phyloP scores from a whole-genome alignment of 164 flowering plant species.

The Vitis cinerea region DNA sequence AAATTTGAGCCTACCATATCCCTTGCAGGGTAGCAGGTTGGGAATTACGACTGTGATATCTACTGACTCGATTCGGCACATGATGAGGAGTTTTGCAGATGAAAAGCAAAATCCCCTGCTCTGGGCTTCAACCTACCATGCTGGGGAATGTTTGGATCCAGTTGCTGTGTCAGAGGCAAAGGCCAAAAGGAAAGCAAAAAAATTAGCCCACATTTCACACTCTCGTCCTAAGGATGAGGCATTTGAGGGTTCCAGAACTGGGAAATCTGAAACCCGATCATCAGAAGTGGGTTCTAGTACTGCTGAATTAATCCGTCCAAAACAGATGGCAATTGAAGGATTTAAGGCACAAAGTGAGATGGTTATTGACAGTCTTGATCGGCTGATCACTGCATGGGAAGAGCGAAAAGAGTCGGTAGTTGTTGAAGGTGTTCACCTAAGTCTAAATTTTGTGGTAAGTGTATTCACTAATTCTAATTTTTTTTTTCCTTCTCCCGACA shows the following conservation, averaged over 20 bases:
- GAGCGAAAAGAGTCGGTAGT: conserved; percentile 89
- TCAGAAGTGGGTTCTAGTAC: conserved; percentile 23
- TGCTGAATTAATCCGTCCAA: conserved; percentile 53
- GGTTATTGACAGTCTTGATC: conserved; percentile 94
- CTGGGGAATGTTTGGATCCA: conserved; percentile 82
- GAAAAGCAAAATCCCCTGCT: conserved; percentile 84
- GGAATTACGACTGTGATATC: conserved; percentile 88
- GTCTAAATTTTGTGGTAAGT: conserved; percentile 91
- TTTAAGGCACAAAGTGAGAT: conserved; percentile 95
- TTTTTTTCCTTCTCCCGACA: not conserved
- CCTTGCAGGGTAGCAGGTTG: conserved; percentile 73
- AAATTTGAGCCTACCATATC: not conserved
- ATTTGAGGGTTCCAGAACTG: conserved; percentile 27
- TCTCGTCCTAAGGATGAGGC: conserved; percentile 37
- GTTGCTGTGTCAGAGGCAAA: conserved; percentile 84
- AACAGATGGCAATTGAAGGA: conserved; percentile 89
- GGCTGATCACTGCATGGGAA: conserved; percentile 91
- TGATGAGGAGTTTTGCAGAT: conserved; percentile 93
- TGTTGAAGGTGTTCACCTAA: conserved; percentile 91
- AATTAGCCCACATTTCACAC: conserved; percentile 45
- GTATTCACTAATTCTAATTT: not conserved
- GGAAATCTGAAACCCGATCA: conserved; percentile 33
- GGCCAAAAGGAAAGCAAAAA: conserved; percentile 72
- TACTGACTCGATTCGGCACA: conserved; percentile 88
- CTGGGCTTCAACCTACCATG: conserved; percentile 95